Evolutionary conservation across 768 basidiomycete genomes (phyloP).

Genomic region (Boletus eberwhitei): DNA sequence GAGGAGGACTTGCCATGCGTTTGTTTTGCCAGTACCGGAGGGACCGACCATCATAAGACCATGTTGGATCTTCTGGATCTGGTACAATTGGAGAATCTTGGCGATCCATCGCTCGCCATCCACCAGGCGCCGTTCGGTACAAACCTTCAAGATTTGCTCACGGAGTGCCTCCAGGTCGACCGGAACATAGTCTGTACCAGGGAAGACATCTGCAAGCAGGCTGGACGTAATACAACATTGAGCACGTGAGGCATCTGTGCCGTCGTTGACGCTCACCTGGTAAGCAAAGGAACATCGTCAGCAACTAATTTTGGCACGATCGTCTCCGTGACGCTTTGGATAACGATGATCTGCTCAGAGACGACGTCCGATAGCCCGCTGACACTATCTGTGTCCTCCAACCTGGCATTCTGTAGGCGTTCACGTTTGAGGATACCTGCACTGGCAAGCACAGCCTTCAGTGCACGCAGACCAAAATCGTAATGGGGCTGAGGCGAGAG

Average conservation of each 20-base stretch:
- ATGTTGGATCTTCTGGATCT: conserved; percentile 99
- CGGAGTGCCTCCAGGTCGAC: conserved; percentile 84
- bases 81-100: conserved; percentile 96
- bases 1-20: conserved; percentile 94
- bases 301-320: conserved; percentile 98
- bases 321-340: conserved; percentile 97
- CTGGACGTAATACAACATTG: conserved; percentile 37
- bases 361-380: conserved; percentile 63
- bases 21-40: conserved; percentile 94
- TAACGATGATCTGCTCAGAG: conserved; percentile 93
- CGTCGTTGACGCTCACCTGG: conserved; percentile 53
- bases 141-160: conserved; percentile 84
- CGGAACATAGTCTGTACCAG: conserved; percentile 87
- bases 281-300: conserved; percentile 92
- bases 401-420: conserved; percentile 53
- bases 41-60: conserved; percentile 99
- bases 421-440: conserved; percentile 98
- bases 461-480: conserved; percentile 95
- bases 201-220: conserved; percentile 94
- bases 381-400: conserved; percentile 42
- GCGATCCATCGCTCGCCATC: conserved; percentile 86
- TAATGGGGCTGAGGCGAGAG: conserved; percentile 97
- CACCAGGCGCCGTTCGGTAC: conserved; percentile 80
- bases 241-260: background rate
- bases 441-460: conserved; percentile 94